phyloP scores from a whole-genome alignment of 257 asterid genomes.

The Lycium barbarum region DNA sequence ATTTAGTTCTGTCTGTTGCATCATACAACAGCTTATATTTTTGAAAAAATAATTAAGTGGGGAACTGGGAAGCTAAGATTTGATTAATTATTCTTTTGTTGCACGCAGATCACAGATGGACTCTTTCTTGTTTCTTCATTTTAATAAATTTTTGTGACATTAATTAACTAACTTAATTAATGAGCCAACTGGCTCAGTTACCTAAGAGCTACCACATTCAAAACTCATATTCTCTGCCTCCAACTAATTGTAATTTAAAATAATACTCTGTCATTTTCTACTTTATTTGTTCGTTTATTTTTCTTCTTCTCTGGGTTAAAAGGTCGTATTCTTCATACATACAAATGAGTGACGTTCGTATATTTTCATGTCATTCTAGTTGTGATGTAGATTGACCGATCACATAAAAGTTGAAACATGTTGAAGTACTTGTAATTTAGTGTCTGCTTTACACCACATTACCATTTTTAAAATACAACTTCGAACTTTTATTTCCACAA shows the following conservation, averaged over 20 bases:
- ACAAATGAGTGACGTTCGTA: background rate
- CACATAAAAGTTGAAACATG: background rate
- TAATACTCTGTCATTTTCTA: background rate
- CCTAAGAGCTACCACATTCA: constrained; percentile 22
- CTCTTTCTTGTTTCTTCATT: background rate
- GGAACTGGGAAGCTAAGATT: constrained; percentile 25
- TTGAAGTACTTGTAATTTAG: background rate
- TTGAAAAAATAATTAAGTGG: background rate
- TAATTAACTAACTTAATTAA: background rate
- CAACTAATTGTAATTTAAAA: background rate
- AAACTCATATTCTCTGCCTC: background rate
- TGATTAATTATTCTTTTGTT: constrained; percentile 22
- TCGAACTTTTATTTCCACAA: background rate
- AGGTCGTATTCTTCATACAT: background rate
- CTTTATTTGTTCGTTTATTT: background rate
- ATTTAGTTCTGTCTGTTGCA: constrained; percentile 17
- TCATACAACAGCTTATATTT: background rate
- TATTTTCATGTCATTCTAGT: background rate
- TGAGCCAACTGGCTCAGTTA: background rate
- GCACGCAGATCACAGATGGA: background rate
- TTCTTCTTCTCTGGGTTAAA: too few species aligned
- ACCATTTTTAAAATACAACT: background rate
- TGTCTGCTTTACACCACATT: background rate
- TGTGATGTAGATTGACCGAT: background rate
- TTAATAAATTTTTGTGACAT: background rate